A percentile compares a stretch with the other conserved stretches of the same genome.
Conservation (phyloP, 768 basidiomycete genomes). For the Podaxis mareebaensis region DNA sequence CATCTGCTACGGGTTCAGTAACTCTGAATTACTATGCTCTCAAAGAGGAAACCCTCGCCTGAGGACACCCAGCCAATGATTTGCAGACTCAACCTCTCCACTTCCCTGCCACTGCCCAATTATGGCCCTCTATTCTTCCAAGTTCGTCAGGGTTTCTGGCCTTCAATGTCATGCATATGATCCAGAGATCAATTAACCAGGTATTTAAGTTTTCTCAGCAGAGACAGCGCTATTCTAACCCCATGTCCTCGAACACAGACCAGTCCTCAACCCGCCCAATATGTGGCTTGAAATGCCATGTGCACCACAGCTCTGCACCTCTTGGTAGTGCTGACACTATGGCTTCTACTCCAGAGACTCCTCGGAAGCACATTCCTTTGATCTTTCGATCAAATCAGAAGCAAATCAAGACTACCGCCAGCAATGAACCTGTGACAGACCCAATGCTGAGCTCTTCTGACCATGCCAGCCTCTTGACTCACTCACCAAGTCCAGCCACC, state of each 20-base stretch:
- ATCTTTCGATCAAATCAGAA: not conserved
- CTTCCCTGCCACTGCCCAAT: too few relatives aligned
- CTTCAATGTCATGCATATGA: too few relatives aligned
- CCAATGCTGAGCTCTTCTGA: not conserved
- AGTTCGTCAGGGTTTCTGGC: too few relatives aligned
- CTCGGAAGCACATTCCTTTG: not conserved
- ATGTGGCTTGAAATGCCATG: not conserved
- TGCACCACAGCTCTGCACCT: not conserved
- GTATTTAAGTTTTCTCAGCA: not conserved
- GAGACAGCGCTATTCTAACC: not conserved
- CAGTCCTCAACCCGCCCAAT: not conserved
- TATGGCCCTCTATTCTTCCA: too few relatives aligned
- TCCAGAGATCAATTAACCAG: not conserved
- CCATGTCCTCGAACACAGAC: not conserved
- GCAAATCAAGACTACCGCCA: not conserved
- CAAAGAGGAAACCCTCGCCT: too few relatives aligned
- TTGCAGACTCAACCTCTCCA: too few relatives aligned
- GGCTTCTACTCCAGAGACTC: not conserved
- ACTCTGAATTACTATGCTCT: too few relatives aligned
- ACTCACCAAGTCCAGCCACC: not conserved
- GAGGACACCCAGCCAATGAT: too few relatives aligned
- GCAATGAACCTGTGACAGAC: not conserved
- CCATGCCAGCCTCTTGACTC: not conserved
- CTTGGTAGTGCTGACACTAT: not conserved
- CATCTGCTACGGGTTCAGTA: too few relatives aligned